Evolutionary conservation across 306 rosid species (phyloP).

Genomic region (Medicago ruthenica): DNA sequence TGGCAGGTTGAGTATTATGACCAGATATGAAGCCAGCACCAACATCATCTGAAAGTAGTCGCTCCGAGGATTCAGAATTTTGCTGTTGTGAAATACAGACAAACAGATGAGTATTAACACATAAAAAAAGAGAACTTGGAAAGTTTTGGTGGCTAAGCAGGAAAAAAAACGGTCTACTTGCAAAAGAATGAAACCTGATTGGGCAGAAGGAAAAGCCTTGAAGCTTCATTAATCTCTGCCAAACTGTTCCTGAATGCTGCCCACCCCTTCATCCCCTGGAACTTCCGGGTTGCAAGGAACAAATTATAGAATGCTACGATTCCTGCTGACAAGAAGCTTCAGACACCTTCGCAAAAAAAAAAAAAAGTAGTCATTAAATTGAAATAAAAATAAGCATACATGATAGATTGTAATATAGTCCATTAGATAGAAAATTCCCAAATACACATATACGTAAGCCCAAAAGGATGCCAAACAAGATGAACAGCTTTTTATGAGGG

Average conservation of each 20-base stretch:
- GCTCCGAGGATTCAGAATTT: conserved; percentile 89
- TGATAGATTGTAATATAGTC: neutral
- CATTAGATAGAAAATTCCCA: conserved; percentile 21
- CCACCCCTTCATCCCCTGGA: conserved; percentile 97
- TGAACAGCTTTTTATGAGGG: conserved; percentile 15
- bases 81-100: conserved; percentile 63
- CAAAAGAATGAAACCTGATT: conserved; percentile 75
- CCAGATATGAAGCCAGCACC: conserved; percentile 99
- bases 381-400: conserved; percentile 36
- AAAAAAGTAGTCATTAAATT: conserved; percentile 40
- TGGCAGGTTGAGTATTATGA: conserved; percentile 80
- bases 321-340: conserved; percentile 99
- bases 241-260: conserved; percentile 93
- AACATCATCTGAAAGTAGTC: conserved; percentile 93
- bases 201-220: conserved; percentile 89
- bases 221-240: conserved; percentile 96
- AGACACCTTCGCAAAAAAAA: conserved; percentile 77
- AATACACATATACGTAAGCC: neutral
- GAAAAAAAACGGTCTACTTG: conserved; percentile 11
- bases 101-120: conserved; percentile 45
- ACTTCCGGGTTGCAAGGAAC: conserved; percentile 99
- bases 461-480: conserved; percentile 28
- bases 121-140: conserved; percentile 25
- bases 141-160: conserved; percentile 27
- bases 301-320: conserved; percentile 97